A percentile compares a stretch with the other conserved stretches of the same genome.
phyloP scores from a whole-genome alignment of 345 rosid genomes.

The Mangifera indica region DNA sequence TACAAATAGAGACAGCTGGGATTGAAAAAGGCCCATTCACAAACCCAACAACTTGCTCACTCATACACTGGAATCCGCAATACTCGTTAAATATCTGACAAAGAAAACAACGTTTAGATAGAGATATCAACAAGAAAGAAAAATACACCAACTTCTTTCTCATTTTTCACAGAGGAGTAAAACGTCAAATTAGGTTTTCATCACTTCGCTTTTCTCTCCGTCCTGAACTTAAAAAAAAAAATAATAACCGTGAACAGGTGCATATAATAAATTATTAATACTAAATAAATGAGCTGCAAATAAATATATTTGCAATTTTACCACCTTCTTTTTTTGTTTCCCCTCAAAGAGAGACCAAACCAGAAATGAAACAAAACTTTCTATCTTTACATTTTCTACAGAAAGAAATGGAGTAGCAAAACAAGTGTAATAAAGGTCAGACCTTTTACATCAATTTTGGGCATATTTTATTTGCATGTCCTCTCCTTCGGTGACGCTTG shows the following conservation, averaged over 20 bases:
- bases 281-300: too few species aligned
- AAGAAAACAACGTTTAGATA: constrained; percentile 13
- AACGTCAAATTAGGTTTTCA: neutral
- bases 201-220: neutral
- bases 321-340: neutral
- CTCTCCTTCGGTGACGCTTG: too few species aligned
- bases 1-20: constrained; percentile 37
- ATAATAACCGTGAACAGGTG: constrained; percentile 17
- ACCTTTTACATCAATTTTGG: too few species aligned
- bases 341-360: neutral
- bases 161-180: neutral
- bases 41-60: constrained; percentile 32
- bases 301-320: too few species aligned
- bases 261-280: constrained; percentile 3
- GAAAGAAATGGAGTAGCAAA: neutral
- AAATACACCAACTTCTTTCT: neutral
- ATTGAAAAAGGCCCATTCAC: constrained; percentile 33
- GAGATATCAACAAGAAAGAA: neutral
- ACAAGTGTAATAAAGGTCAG: neutral
- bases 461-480: neutral
- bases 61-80: constrained; percentile 39
- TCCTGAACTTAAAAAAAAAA: constrained; percentile 15
- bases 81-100: constrained; percentile 51
- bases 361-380: too few species aligned
- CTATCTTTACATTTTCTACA: neutral